Evolutionary conservation across 805 yeast species (phyloP), one percentile per base, ranked within the genome.

Genomic region (Maudiozyma serrabonitensis): DNA sequence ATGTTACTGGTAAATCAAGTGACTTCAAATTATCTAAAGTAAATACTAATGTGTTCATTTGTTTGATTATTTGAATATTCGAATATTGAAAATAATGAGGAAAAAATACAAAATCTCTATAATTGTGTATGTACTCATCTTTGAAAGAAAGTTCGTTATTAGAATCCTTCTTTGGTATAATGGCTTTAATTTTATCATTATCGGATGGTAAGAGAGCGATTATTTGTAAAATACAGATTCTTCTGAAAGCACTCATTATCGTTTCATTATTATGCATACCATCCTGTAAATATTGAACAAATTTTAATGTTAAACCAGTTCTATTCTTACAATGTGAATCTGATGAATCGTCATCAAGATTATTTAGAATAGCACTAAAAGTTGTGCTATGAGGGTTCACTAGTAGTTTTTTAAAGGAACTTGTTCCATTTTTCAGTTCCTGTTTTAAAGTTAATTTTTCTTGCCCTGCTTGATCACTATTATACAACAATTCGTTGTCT

Each of bases 401-500:
- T n/a, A 56, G 34, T 7, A 58, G 42, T 45, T 50, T 58, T 37
- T 51, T 54, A 5, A 59, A 28, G 8, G 52, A 45, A 12, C 45
- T 32, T 12, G 56, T 44, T 18, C 52, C 47, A 31, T 39, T 51
- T 42, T 46, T 54, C 35, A 45, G 43, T 37, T 50, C 54, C 28
- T 52, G 53, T 51, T 50, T 49, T 7, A 52, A 25, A 1, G 43
- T 38, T 12, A 35, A 40, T 35, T 34, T 46, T 23, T 44, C 47
- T 19, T 38, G 43, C 3, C 37, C 39, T 23, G 40, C 18, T 7
- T 52, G 34, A 28, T 52, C 57, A 28, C 38, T 45, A 26, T 28
- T 18, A 8, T 48, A 53, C 5, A 80, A 57, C 48, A 69, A 73
- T 43, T 75, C 75, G 0, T 71, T 46, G 56, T 82, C 89, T 52